phyloP scores from a whole-genome alignment of 2,329 filamentous ascomycete species.

The Periconia macrospinosa region DNA sequence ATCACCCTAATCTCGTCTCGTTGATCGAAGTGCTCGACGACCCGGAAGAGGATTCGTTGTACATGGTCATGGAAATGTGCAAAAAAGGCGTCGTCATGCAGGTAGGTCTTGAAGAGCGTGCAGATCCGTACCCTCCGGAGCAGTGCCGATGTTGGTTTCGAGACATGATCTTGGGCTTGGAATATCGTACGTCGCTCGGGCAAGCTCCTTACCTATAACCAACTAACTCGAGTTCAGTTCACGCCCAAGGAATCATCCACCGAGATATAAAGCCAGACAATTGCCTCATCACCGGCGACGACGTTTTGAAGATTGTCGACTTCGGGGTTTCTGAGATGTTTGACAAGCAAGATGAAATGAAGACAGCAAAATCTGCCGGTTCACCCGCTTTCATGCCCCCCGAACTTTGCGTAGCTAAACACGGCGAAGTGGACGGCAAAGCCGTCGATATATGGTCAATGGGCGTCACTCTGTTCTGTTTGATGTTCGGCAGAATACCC shows the following conservation, averaged over 20 bases:
- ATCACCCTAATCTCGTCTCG: conserved; percentile 91
- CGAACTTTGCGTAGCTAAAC: conserved; percentile 83
- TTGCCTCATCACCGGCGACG: conserved; percentile 82
- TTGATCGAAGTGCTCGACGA: conserved; percentile 95
- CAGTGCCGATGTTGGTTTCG: conserved; percentile 89
- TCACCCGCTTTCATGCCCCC: conserved; percentile 94
- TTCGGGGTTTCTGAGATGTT: conserved; percentile 99
- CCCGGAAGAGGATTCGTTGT: conserved; percentile 90
- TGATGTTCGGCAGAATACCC: conserved; percentile 84
- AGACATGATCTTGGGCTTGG: conserved; percentile 90
- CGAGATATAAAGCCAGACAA: conserved; percentile 99
- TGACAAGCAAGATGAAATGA: conserved; percentile 83
- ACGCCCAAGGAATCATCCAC: conserved; percentile 92
- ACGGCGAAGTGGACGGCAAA: conserved; percentile 83
- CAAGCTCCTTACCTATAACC: not conserved
- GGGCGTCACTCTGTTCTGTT: conserved; percentile 91
- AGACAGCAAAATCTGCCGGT: conserved; percentile 87
- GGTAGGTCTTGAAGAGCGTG: conserved; percentile 80
- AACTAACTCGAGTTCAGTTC: conserved; percentile 59
- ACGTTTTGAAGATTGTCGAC: conserved; percentile 95
- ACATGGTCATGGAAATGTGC: conserved; percentile 99
- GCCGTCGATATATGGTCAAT: conserved; percentile 98
- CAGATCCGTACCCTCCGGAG: conserved; percentile 80
- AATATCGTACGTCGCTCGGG: conserved; percentile 68
- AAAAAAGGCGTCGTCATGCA: conserved; percentile 98